Evolutionary conservation across 2,329 filamentous ascomycete species (phyloP).

Genomic region (Pseudocercospora musae): DNA sequence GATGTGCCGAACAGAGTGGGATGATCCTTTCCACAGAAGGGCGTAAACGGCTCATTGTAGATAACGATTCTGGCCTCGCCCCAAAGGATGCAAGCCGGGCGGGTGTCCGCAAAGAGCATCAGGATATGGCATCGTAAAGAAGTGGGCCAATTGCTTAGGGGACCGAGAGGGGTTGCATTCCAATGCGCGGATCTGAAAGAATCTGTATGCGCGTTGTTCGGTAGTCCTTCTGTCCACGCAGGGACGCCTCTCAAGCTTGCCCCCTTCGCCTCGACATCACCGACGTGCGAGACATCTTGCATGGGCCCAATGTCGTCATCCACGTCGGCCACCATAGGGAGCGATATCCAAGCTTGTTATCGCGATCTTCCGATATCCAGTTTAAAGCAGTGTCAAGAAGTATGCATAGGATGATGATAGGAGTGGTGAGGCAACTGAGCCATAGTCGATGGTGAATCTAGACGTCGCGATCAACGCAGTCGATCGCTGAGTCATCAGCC

Average conservation of each 20-base stretch:
- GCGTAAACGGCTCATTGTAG: slow-evolving; percentile 39
- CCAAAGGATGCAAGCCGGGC: slow-evolving; percentile 24
- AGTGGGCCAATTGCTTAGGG: background rate
- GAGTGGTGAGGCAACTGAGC: background rate
- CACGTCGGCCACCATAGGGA: background rate
- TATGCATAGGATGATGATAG: background rate
- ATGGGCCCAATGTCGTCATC: background rate
- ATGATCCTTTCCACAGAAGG: slow-evolving; percentile 32
- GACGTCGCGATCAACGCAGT: background rate
- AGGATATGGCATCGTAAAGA: slow-evolving; percentile 4
- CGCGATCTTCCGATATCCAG: background rate
- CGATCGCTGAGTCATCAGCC: too few relatives aligned
- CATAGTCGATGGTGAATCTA: background rate
- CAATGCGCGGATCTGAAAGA: background rate
- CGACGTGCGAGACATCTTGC: background rate
- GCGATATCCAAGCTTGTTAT: background rate
- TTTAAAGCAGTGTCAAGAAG: background rate
- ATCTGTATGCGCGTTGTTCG: background rate
- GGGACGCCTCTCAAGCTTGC: background rate
- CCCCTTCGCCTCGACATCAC: background rate
- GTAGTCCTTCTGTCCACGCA: background rate
- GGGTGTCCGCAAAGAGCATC: slow-evolving; percentile 25
- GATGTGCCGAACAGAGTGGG: slow-evolving; percentile 19
- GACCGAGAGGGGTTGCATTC: background rate
- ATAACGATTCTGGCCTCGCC: slow-evolving; percentile 35